Evolutionary conservation across 257 asterid species (phyloP).

Genomic region (Nemophila menziesii): DNA sequence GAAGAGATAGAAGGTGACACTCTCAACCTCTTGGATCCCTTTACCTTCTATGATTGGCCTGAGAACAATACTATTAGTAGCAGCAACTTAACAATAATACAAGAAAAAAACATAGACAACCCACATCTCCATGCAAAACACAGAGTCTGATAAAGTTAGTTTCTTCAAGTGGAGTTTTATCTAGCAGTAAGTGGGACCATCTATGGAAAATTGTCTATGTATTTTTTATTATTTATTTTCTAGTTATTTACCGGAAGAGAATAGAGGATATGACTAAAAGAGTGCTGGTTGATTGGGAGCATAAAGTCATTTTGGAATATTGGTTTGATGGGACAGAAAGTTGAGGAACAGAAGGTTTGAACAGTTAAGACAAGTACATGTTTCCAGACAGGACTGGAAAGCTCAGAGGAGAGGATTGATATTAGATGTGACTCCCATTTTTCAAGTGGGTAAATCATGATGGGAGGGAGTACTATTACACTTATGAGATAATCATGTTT

Average conservation of each 20-base stretch:
- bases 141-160: constrained; percentile 1
- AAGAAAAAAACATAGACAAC: not conserved
- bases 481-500: not conserved
- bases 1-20: constrained; percentile 64
- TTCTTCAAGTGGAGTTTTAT: constrained; percentile 6
- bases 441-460: constrained; percentile 24
- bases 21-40: constrained; percentile 45
- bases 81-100: constrained; percentile 6
- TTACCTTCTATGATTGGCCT: constrained; percentile 52
- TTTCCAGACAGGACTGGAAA: constrained; percentile 45
- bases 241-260: constrained; percentile 14
- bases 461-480: not conserved
- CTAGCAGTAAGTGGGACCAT: constrained; percentile 2
- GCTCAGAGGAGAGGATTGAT: constrained; percentile 42
- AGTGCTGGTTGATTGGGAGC: constrained; percentile 24
- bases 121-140: not conserved
- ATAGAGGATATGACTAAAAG: constrained; percentile 1
- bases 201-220: too few species aligned
- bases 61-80: constrained; percentile 9
- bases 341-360: constrained; percentile 66
- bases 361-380: constrained; percentile 36
- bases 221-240: constrained; percentile 1
- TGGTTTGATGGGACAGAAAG: constrained; percentile 79
- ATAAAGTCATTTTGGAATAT: constrained; percentile 31
- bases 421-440: constrained; percentile 37